Base-by-base conservation (phyloP, 768 basidiomycete species). In the Steccherinum ochraceum region DNA sequence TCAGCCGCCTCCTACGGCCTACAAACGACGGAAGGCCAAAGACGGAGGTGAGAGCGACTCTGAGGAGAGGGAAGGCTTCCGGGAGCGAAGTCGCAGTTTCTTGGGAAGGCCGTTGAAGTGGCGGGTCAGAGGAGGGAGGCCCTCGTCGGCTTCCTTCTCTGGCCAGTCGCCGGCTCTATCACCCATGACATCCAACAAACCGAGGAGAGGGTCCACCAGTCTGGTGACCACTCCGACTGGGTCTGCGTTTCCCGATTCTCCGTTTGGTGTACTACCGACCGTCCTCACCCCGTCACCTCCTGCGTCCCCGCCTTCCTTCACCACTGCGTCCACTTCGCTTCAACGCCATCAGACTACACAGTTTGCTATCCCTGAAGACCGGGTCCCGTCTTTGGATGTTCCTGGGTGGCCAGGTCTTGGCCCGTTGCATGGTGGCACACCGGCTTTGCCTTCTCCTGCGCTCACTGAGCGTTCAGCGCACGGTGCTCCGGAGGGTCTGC, bases 371-470 rank as follows among this genome's bases (percentile, higher is more conserved):
- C 52, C 52, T 25, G 51, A 50, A 30, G 27, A 43, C 21, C 27
- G 43, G 2, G 30, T 54, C n/a, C 40, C 54, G 10, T 35, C n/a
- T 43, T 45, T 3, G 50, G 48, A 21, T 26, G 46, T 39, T 1
- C 59, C 52, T n/a, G 30, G 48, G 12, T 61, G 60, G 60, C 54
- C 51, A 4, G 56, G 55, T 10, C 43, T 57, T 3, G 53, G 54
- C 5, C 24, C 49, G 21, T 39, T 52, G 12, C 39, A 30, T 20
- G 49, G 16, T 19, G 41, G 24, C 51, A 16, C 16, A 35, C 56
- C 26, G 56, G 55, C 45, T 27, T 52, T 58, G 53, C 61, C 61
- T 2, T 59, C 58, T 10, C 61, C 61, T 4, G 58, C 59, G 47
- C 35, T 49, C 35, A 61, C 61, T 19, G 61, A 63, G 40, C 54